Conservation (phyloP, 2,329 filamentous ascomycete genomes). For the Colletotrichum kahawae region DNA sequence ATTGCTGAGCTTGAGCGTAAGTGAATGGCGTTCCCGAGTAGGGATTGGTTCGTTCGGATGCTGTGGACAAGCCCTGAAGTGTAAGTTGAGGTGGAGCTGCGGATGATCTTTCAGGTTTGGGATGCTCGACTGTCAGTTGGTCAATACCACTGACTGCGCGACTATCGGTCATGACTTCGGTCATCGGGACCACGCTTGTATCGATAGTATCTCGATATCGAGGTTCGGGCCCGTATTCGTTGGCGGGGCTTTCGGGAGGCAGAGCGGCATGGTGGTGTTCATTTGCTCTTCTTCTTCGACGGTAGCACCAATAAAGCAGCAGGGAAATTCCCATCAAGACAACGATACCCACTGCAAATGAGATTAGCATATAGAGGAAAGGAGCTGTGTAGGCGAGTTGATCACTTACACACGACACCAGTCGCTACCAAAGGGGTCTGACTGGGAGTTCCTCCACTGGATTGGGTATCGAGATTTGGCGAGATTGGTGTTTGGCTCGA, state of each 20-base stretch:
- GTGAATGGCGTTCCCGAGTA: slow-evolving; percentile 1
- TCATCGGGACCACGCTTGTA: neutral
- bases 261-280: neutral
- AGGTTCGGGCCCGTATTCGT: neutral
- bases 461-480: neutral
- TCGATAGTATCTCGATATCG: neutral
- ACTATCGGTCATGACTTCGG: neutral
- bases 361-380: fast-evolving
- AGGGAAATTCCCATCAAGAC: slow-evolving; percentile 8
- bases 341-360: neutral
- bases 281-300: neutral
- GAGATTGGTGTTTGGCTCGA: neutral
- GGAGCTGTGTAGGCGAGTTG: neutral
- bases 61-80: neutral
- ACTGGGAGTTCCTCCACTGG: neutral
- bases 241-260: neutral
- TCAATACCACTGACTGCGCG: neutral
- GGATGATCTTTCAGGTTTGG: neutral
- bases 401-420: neutral
- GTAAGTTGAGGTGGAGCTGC: neutral
- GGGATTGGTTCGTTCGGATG: neutral
- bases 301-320: slow-evolving; percentile 8
- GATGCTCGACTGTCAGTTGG: neutral
- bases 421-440: slow-evolving; percentile 6
- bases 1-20: slow-evolving; percentile 17